Conservation (phyloP, 768 basidiomycete species). For the Mycena chlorophos region DNA sequence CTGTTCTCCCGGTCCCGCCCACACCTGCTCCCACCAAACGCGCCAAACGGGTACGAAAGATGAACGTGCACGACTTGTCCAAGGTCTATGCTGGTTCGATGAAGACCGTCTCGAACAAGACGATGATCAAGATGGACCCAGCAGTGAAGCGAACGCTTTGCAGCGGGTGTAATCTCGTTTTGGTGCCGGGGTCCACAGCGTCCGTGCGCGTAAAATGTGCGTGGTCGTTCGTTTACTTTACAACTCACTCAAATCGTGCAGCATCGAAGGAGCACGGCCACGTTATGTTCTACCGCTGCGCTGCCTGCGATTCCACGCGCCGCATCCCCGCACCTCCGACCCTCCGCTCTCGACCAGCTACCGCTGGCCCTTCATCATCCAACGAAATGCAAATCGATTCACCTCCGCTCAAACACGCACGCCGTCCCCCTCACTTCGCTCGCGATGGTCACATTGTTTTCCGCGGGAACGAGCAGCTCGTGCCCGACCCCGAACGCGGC, state of each 20-base stretch:
- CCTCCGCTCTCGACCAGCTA: slow-evolving; percentile 11
- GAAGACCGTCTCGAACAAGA: slow-evolving; percentile 71
- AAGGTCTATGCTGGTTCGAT: slow-evolving; percentile 65
- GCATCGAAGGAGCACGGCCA: slow-evolving; percentile 50
- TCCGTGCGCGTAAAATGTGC: slow-evolving; percentile 65
- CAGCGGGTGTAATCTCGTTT: slow-evolving; percentile 60
- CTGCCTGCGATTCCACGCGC: slow-evolving; percentile 54
- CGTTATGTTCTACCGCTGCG: slow-evolving; percentile 58
- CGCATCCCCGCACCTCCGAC: slow-evolving; percentile 68
- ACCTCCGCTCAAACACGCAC: slow-evolving; percentile 32
- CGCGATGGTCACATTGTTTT: slow-evolving; percentile 67
- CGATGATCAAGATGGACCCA: slow-evolving; percentile 83
- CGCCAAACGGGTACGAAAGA: slow-evolving; percentile 25
- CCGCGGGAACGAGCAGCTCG: slow-evolving; percentile 56
- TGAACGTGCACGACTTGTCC: slow-evolving; percentile 53
- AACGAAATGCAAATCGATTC: background rate
- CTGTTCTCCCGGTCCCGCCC: slow-evolving; percentile 28
- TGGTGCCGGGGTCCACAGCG: slow-evolving; percentile 69
- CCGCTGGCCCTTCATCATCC: background rate
- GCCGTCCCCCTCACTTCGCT: slow-evolving; percentile 60
- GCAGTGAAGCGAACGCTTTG: slow-evolving; percentile 81
- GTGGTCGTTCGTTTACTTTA: slow-evolving; percentile 21
- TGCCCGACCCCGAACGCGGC: slow-evolving; percentile 15
- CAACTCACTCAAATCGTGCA: slow-evolving; percentile 13
- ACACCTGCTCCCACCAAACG: slow-evolving; percentile 22